Base-by-base conservation (phyloP, 441 rosid genomes). In the Erysimum pusillum region DNA sequence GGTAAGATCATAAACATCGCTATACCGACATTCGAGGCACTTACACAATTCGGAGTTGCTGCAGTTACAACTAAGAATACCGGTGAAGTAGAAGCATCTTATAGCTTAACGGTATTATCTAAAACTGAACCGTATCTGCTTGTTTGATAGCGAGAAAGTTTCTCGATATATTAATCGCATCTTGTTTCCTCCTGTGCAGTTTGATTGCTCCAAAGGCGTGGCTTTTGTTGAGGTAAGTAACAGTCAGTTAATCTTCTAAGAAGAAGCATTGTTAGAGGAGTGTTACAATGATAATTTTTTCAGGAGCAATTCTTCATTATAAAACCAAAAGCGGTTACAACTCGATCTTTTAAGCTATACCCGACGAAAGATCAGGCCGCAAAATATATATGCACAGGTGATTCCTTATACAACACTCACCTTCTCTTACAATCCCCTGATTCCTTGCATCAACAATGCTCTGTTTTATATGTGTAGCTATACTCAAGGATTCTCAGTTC, bases 231-330 rank as follows among this genome's bases (percentile, higher is more conserved):
- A 93, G 99, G 99, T 91, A 80, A 18, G 35, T 61, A 69, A 32
- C 63, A 39, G 42, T 73, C 56, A 35, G 5, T 25, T 8, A 41
- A 13, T 31, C 13, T 31, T 62, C 12, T 31, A 39, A 32, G 52
- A 13, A 38, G 9, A 20, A 63, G 45, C 20, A 20, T 14, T 34
- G 56, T 28, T 20, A 11, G 31, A 17, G 9, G 22, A 46, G 49
- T 38, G 45, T 17, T 54, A 48, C 51, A 68, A 69, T 74, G 63
- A 61, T 56, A 41, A 68, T 79, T 31, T 54, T 78, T 56, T 39
- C 83, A 95, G 98, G 99, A 96, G 67, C 98, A 93, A 84, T 96
- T 87, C 80, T 90, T 96, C 73, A 90, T 93, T 73, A 84, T 90
- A 89, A 90, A 89, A 89, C 92, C 97, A 17, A 80, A 87, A 46